Evolutionary conservation across 768 basidiomycete species (phyloP).

Genomic region (Amanita brunnescens): DNA sequence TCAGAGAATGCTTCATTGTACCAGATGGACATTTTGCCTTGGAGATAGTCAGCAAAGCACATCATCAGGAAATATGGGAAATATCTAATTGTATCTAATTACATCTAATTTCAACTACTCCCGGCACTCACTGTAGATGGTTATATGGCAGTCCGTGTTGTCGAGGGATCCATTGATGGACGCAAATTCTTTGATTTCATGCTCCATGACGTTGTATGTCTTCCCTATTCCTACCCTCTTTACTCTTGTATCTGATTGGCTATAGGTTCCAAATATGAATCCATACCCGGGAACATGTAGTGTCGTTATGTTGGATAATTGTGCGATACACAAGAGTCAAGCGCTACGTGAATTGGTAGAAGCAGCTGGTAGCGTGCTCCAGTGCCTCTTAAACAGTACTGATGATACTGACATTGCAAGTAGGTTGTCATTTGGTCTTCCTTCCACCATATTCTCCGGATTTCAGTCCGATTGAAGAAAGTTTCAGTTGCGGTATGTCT

Average conservation of each 20-base stretch:
- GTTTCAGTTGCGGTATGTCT: conserved; percentile 16
- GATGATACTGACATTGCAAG: background rate
- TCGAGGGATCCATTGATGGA: conserved; percentile 20
- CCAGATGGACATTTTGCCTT: no score
- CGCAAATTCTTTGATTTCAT: conserved; percentile 23
- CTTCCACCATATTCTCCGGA: conserved; percentile 28
- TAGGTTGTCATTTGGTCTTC: conserved; percentile 18
- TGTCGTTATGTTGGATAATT: conserved; percentile 23
- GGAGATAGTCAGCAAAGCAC: no score
- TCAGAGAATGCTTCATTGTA: no score
- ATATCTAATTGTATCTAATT: no score
- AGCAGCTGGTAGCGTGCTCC: conserved; percentile 8
- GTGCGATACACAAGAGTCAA: conserved; percentile 19
- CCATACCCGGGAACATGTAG: conserved; percentile 16
- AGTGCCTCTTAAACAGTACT: background rate
- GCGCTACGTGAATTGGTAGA: conserved; percentile 17
- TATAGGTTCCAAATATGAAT: conserved; percentile 18
- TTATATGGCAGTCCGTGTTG: no score
- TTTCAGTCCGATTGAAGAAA: conserved; percentile 28
- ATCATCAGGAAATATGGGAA: no score
- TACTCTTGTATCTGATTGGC: background rate
- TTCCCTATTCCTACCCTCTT: background rate
- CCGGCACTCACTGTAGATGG: no score
- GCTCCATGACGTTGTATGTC: conserved; percentile 17
- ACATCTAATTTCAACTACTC: no score